Evolutionary conservation across 805 yeast species (phyloP).

Genomic region (Nematodospora valgi): DNA sequence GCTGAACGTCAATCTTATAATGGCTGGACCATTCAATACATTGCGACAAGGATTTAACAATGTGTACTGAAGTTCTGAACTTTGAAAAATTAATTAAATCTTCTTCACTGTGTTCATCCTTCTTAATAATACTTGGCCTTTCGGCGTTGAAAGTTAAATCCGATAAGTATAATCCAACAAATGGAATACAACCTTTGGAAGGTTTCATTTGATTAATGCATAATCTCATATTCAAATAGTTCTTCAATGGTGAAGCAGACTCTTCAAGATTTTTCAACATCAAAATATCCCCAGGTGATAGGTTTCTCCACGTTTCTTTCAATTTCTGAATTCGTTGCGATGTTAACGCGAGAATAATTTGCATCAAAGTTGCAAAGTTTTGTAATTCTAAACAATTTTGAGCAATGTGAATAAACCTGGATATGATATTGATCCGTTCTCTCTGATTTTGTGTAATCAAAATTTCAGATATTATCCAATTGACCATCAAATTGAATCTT

Average conservation of each 20-base stretch:
- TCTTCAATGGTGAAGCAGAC: constrained; percentile 69
- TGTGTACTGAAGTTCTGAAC: constrained; percentile 69
- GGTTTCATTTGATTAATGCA: constrained; percentile 60
- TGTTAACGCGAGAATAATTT: constrained; percentile 76
- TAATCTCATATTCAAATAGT: constrained; percentile 64
- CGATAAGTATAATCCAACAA: constrained; percentile 78
- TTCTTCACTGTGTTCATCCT: constrained; percentile 12
- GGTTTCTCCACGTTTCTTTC: constrained; percentile 67
- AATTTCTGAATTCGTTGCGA: constrained; percentile 59
- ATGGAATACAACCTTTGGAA: constrained; percentile 81
- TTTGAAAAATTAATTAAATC: constrained; percentile 69
- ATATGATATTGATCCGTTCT: constrained; percentile 66
- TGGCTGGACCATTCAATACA: constrained; percentile 82
- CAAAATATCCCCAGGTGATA: constrained; percentile 70
- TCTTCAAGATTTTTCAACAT: constrained; percentile 66
- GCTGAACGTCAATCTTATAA: constrained; percentile 53
- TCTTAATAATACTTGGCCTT: constrained; percentile 44
- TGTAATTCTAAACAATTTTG: constrained; percentile 68
- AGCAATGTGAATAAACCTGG: constrained; percentile 85
- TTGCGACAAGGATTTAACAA: constrained; percentile 73
- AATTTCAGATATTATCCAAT: constrained; percentile 90
- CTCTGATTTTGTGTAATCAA: constrained; percentile 59
- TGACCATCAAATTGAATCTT: constrained; percentile 82
- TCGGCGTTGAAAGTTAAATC: constrained; percentile 78
- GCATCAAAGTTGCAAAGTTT: constrained; percentile 85